Evolutionary conservation across 768 basidiomycete species (phyloP), one percentile per base, ranked within the genome.

Genomic region (Auricularia sp.): DNA sequence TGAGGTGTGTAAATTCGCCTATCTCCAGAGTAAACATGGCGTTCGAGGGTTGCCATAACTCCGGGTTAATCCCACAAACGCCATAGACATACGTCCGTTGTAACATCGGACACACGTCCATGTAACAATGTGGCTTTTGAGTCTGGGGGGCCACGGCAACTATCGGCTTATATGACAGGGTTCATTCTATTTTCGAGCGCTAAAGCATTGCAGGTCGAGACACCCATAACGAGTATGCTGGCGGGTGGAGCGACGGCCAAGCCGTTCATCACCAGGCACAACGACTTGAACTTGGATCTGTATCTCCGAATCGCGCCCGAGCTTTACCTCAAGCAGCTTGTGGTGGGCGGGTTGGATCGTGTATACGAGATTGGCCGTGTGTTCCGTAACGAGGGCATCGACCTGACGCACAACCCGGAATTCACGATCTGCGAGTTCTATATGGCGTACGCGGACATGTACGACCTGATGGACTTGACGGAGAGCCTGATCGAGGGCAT

Each of bases 361-460:
- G 97, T 99, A 13, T 99, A 93, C 76, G 97, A 99, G 77, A 98
- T 99, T 67, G 97, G 96, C 2, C 87, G 96, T 51, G 94, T 98
- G 13, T 99, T 98, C 84, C 82, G 97, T 59, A 99, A 98, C 76
- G 97, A 99, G 75, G 92, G 95, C 36, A 99, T 99, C 72, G 97
- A 99, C 78, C 79, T 99, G 69, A 99, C 97, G 18, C 97, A 99
- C 76, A 99, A 99, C 77, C 97, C 97, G 69, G 97, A 99, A 75
- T 98, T 98, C 79, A 92, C 93, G 4, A 96, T 98, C 78, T 98
- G 96, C 83, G 96, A 99, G 79, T 98, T 99, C 78, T 99, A 98
- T 74, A 98, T 99, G 96, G 96, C 97, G 36, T 98, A 98, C 71
- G 97, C 97, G 65, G 97, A 98, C 75, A 95, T 96, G 94, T 89